These are phyloP conservation scores for Magnaporthales sp. DNA, from an alignment of 2,329 filamentous ascomycete species.

Conservation along the genomic window DNA sequence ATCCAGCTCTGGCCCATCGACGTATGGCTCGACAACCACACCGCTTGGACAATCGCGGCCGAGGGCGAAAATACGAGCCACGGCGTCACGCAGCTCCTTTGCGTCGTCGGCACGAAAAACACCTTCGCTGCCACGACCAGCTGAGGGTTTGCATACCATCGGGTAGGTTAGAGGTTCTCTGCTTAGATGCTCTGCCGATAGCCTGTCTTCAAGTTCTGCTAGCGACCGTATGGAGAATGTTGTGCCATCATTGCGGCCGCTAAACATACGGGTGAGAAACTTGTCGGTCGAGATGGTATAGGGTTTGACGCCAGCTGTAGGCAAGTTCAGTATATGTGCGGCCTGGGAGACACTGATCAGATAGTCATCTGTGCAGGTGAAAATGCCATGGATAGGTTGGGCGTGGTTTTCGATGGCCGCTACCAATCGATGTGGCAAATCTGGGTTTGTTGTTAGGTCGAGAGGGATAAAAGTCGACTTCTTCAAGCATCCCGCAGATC, in stretches of 20 bases:
- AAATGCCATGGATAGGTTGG: slow-evolving; percentile 21
- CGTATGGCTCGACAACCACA: slow-evolving; percentile 28
- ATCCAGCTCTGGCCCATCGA: slow-evolving; percentile 32
- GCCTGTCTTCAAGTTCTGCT: not conserved
- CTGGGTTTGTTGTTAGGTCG: slow-evolving; percentile 18
- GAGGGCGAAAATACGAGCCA: slow-evolving; percentile 13
- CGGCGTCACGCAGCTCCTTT: slow-evolving; percentile 17
- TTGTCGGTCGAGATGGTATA: not conserved
- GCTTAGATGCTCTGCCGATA: not conserved
- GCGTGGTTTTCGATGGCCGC: slow-evolving; percentile 17
- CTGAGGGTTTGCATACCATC: slow-evolving; percentile 27
- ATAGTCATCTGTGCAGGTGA: slow-evolving; percentile 22
- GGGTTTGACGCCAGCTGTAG: slow-evolving; percentile 13
- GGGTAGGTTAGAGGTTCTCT: slow-evolving; percentile 14
- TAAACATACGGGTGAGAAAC: not conserved
- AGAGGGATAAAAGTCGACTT: slow-evolving; percentile 16
- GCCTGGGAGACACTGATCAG: slow-evolving; percentile 20
- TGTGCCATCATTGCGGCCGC: not conserved
- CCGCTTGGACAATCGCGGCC: slow-evolving; percentile 12
- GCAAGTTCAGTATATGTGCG: slow-evolving; percentile 20
- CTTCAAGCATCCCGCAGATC: slow-evolving; percentile 6
- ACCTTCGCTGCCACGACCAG: slow-evolving; percentile 22
- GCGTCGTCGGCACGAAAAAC: slow-evolving; percentile 21
- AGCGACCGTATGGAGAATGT: not conserved
- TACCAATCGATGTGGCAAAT: slow-evolving; percentile 19